Evolutionary conservation across 441 rosid genomes (phyloP).

Genomic region (Erodium trifolium): DNA sequence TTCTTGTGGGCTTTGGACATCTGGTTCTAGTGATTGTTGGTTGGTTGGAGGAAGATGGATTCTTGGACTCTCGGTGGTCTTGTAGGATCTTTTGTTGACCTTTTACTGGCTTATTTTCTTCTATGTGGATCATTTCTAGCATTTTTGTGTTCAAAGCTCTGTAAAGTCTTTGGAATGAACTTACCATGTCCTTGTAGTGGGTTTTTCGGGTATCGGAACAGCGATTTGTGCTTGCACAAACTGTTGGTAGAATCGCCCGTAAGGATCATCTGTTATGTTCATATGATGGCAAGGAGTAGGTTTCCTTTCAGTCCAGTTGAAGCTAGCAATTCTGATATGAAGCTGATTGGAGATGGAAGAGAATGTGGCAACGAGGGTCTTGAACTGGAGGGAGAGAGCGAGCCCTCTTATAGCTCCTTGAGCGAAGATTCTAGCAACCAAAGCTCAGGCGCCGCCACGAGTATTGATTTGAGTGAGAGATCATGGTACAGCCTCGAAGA

Average conservation of each 20-base stretch:
- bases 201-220: slow-evolving; percentile 27
- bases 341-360: slow-evolving; percentile 4
- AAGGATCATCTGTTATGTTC: slow-evolving; percentile 25
- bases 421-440: slow-evolving; percentile 15
- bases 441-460: slow-evolving; percentile 13
- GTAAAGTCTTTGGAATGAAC: slow-evolving; percentile 23
- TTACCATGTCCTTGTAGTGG: slow-evolving; percentile 44
- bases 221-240: slow-evolving; percentile 30
- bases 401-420: slow-evolving; percentile 17
- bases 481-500: slow-evolving; percentile 24
- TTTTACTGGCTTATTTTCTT: slow-evolving; percentile 42
- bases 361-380: slow-evolving; percentile 14
- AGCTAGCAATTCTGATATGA: slow-evolving; percentile 17
- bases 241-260: slow-evolving; percentile 40
- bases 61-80: slow-evolving; percentile 36
- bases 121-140: slow-evolving; percentile 32
- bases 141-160: slow-evolving; percentile 31
- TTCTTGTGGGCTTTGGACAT: slow-evolving; percentile 11
- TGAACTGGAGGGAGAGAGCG: slow-evolving; percentile 5
- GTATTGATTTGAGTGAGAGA: slow-evolving; percentile 23
- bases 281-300: slow-evolving; percentile 24
- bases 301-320: slow-evolving; percentile 25
- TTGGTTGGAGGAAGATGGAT: slow-evolving; percentile 25
- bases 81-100: slow-evolving; percentile 37
- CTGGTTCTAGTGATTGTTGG: not conserved